phyloP scores from a whole-genome alignment of 139 green algal genomes.

The Tetraselmis chui region DNA sequence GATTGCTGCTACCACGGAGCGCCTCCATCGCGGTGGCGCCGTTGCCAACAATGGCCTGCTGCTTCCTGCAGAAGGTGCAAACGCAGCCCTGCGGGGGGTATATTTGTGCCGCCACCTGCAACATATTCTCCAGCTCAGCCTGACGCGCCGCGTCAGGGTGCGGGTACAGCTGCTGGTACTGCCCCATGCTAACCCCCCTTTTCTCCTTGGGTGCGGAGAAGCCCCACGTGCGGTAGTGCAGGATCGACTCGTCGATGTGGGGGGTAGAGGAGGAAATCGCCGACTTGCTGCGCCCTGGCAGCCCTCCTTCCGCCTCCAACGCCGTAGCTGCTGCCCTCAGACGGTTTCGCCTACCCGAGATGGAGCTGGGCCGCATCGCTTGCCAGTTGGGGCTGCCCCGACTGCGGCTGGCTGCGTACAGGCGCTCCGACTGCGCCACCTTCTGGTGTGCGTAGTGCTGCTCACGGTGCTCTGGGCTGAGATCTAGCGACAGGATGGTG shows the following conservation, averaged over 20 bases:
- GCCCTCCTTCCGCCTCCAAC: neutral
- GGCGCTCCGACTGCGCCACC: neutral
- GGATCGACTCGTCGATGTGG: neutral
- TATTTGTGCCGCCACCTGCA: neutral
- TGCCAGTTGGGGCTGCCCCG: neutral
- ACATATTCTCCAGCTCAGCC: neutral
- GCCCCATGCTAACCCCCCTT: neutral
- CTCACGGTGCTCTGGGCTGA: neutral
- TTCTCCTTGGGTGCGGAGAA: neutral
- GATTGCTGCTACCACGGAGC: neutral
- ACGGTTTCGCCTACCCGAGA: neutral
- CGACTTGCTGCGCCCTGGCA: neutral
- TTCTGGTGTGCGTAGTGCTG: neutral
- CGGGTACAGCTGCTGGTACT: neutral
- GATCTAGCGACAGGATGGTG: conserved; percentile 19
- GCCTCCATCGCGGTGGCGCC: neutral
- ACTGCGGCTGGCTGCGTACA: neutral
- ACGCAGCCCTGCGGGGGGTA: neutral
- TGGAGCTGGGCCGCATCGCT: neutral
- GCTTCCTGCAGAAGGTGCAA: neutral
- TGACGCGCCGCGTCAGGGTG: neutral
- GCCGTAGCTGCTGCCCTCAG: neutral
- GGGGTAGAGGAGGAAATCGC: neutral
- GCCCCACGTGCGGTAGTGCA: neutral
- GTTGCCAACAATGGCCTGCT: neutral